These are phyloP conservation scores for Pseudopediastrum boryanum DNA, from an alignment of 139 green algal species.

Conservation along the genomic window DNA sequence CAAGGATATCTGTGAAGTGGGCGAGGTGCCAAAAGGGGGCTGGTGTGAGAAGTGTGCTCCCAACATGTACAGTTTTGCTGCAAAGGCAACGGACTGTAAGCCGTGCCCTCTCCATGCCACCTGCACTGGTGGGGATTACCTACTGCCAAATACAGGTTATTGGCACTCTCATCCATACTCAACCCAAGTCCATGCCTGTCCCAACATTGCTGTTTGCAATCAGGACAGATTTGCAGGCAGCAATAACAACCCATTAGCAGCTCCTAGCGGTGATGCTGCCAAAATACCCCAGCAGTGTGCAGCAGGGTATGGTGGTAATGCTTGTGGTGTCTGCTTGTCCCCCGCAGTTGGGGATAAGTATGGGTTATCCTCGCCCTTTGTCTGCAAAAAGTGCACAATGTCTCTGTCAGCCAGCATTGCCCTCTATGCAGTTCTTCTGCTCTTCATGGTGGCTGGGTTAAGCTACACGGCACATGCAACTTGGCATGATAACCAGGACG, in stretches of 20 bases:
- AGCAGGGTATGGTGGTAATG: neutral
- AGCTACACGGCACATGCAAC: slow-evolving; percentile 12
- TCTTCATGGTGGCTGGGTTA: neutral
- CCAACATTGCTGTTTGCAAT: neutral
- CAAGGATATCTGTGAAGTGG: neutral
- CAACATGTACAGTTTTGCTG: slow-evolving; percentile 16
- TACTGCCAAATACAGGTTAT: neutral
- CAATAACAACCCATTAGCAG: too few species aligned
- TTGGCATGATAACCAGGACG: neutral
- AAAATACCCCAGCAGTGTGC: too few species aligned
- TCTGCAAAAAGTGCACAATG: slow-evolving; percentile 9
- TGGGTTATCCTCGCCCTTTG: neutral
- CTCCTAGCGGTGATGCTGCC: neutral
- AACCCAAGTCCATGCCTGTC: slow-evolving; percentile 12
- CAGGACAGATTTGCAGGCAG: neutral
- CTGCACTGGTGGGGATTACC: neutral
- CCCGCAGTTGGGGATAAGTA: neutral
- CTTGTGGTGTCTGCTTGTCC: slow-evolving; percentile 2
- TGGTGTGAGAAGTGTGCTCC: neutral
- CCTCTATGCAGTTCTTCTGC: neutral
- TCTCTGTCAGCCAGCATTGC: neutral
- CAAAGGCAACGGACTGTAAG: neutral
- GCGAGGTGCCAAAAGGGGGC: neutral
- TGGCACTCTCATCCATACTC: slow-evolving; percentile 9
- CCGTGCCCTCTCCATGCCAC: neutral